Conservation (phyloP, 257 asterid species). For the Fraxinus cuspidata region DNA sequence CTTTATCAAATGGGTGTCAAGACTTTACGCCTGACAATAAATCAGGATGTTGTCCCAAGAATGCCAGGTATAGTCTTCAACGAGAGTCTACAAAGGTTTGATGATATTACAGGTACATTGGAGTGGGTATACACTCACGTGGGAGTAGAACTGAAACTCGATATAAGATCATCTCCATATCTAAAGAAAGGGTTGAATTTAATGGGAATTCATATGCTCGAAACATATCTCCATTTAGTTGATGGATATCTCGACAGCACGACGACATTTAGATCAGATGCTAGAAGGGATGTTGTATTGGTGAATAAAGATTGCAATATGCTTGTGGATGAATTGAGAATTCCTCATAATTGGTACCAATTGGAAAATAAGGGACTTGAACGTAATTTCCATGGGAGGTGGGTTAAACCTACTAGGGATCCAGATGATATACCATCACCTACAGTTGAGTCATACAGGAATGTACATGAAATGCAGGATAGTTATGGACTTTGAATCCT, state of each 20-base stretch:
- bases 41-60: constrained; percentile 66
- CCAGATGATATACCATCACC: constrained; percentile 72
- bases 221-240: constrained; percentile 72
- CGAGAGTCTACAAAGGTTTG: constrained; percentile 68
- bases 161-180: constrained; percentile 56
- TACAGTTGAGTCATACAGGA: constrained; percentile 18
- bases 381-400: constrained; percentile 60
- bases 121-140: constrained; percentile 86
- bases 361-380: constrained; percentile 62
- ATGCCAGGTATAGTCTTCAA: constrained; percentile 75
- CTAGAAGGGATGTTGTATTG: constrained; percentile 67
- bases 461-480: constrained; percentile 23
- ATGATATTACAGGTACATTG: constrained; percentile 60
- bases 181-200: constrained; percentile 58
- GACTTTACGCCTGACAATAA: constrained; percentile 52
- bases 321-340: constrained; percentile 69
- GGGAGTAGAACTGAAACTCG: constrained; percentile 69
- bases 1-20: constrained; percentile 61
- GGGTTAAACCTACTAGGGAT: constrained; percentile 74
- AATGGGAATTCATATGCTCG: constrained; percentile 68
- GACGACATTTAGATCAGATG: constrained; percentile 55
- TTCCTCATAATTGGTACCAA: constrained; percentile 73
- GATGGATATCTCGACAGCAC: constrained; percentile 49
- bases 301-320: constrained; percentile 80
- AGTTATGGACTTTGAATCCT: neutral